These are phyloP conservation scores for Biscutella auriculata DNA, from an alignment of 441 rosid genomes.

Conservation along the genomic window DNA sequence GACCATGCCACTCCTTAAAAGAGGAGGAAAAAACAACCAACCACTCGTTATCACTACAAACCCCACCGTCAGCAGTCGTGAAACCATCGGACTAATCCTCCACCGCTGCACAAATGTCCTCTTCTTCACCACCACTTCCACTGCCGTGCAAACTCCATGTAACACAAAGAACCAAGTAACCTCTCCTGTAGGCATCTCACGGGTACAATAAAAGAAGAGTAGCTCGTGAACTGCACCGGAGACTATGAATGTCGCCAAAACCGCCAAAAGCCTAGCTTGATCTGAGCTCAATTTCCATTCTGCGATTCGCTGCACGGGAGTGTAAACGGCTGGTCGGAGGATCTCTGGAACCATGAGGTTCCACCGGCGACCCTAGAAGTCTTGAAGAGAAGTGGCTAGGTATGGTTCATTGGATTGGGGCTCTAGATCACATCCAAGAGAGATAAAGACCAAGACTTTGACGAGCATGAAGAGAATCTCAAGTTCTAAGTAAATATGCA, in stretches of 20 bases:
- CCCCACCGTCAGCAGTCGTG: constrained; percentile 22
- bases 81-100: constrained; percentile 10
- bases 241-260: constrained; percentile 21
- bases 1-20: neutral
- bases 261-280: constrained; percentile 17
- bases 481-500: constrained; percentile 22
- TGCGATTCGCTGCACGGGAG: constrained; percentile 5
- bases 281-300: neutral
- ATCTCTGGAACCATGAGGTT: constrained; percentile 22
- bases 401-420: constrained; percentile 21
- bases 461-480: constrained; percentile 17
- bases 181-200: constrained; percentile 32
- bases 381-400: constrained; percentile 31
- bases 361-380: constrained; percentile 36
- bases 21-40: constrained; percentile 32
- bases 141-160: constrained; percentile 27
- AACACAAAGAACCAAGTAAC: constrained; percentile 28
- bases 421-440: constrained; percentile 20
- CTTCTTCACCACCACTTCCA: constrained; percentile 24
- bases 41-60: constrained; percentile 21
- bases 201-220: constrained; percentile 20
- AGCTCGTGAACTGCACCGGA: constrained; percentile 37
- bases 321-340: constrained; percentile 20
- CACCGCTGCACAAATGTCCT: constrained; percentile 2
- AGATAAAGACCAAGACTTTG: neutral